A percentile compares a stretch with the other conserved stretches of the same genome.
phyloP scores from a whole-genome alignment of 139 green algal genomes.

The Asterochloris sp. region DNA sequence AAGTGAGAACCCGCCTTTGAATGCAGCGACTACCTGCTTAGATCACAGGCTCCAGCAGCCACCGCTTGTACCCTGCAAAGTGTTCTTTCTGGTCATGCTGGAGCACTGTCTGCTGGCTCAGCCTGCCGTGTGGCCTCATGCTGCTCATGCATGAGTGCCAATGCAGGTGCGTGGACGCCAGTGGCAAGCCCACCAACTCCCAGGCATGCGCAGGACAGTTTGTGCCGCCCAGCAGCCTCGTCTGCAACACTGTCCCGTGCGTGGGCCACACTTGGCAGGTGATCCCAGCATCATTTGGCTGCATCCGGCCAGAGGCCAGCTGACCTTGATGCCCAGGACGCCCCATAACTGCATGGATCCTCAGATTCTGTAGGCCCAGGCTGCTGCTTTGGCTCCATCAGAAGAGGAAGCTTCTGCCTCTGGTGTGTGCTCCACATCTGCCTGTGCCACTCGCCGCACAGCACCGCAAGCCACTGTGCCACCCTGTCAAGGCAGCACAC shows the following conservation, averaged over 20 bases:
- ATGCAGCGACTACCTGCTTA: not conserved
- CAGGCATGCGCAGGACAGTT: not conserved
- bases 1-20: not conserved
- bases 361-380: too few species aligned
- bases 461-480: not conserved
- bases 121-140: not conserved
- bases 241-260: slow-evolving; percentile 21
- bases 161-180: slow-evolving; percentile 18
- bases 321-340: too few species aligned
- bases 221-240: slow-evolving; percentile 3
- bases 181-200: not conserved
- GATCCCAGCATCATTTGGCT: not conserved
- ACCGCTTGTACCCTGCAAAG: not conserved
- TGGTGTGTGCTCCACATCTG: too few species aligned
- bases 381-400: too few species aligned
- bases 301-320: too few species aligned
- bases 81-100: not conserved
- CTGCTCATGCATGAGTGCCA: not conserved
- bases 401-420: too few species aligned
- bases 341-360: too few species aligned
- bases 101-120: not conserved
- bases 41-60: not conserved
- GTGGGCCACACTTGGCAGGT: slow-evolving; percentile 28
- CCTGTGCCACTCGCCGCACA: too few species aligned
- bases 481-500: not conserved